Evolutionary conservation across 306 rosid species (phyloP).

Genomic region (Lathyrus tuberosus): DNA sequence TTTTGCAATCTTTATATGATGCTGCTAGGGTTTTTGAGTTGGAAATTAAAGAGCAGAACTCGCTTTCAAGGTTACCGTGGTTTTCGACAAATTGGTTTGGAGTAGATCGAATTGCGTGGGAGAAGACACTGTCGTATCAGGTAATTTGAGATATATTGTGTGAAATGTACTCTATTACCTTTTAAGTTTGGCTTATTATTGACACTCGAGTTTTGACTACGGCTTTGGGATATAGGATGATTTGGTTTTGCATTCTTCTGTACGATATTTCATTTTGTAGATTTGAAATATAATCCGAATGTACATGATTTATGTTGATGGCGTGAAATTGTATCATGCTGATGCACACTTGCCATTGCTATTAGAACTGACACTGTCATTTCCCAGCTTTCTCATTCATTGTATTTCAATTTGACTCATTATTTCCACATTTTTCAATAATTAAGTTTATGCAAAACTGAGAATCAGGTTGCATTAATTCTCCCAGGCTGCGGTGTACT

Average conservation of each 20-base stretch:
- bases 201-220: constrained; percentile 21
- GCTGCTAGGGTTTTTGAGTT: constrained; percentile 91
- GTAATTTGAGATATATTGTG: constrained; percentile 45
- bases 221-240: constrained; percentile 3
- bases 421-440: constrained; percentile 18
- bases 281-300: constrained; percentile 3
- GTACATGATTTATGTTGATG: constrained; percentile 17
- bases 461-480: constrained; percentile 41
- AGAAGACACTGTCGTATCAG: constrained; percentile 83
- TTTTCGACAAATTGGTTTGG: constrained; percentile 86
- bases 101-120: constrained; percentile 83
- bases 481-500: constrained; percentile 85
- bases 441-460: constrained; percentile 35
- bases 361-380: constrained; percentile 6
- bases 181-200: background rate
- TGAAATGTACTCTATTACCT: constrained; percentile 4
- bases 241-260: too few relatives aligned
- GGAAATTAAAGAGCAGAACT: constrained; percentile 72
- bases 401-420: constrained; percentile 21
- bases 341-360: constrained; percentile 22
- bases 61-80: constrained; percentile 60
- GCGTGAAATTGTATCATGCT: constrained; percentile 31
- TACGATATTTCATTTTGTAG: too few relatives aligned
- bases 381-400: background rate
- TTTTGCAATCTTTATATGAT: constrained; percentile 83